A percentile compares a stretch with the other conserved stretches of the same genome.
Conservation (phyloP, 1,139 yeast genomes). For the Suhomyces bokatorum region DNA sequence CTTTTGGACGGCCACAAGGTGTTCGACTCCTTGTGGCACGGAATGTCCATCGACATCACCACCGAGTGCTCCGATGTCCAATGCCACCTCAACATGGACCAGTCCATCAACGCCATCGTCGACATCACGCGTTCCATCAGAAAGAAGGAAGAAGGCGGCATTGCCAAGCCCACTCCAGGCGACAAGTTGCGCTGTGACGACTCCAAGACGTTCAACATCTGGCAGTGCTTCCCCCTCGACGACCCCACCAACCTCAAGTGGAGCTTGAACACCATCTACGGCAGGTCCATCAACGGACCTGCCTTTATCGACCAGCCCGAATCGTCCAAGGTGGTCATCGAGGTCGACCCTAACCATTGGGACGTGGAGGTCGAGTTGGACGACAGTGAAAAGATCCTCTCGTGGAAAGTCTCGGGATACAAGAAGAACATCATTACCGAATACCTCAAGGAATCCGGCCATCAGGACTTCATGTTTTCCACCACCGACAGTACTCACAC, state of each 20-base stretch:
- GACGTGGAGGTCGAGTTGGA: constrained; percentile 29
- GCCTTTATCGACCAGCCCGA: constrained; percentile 50
- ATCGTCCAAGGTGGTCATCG: constrained; percentile 42
- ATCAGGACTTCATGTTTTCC: constrained; percentile 41
- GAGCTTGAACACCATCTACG: constrained; percentile 66
- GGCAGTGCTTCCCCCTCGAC: constrained; percentile 77
- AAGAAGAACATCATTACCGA: constrained; percentile 12
- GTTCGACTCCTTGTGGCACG: constrained; percentile 95
- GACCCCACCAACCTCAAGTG: constrained; percentile 55
- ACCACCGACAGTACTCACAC: constrained; percentile 38
- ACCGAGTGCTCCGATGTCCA: constrained; percentile 48
- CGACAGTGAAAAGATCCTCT: constrained; percentile 16
- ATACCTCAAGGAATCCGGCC: constrained; percentile 33
- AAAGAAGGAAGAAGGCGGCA: constrained; percentile 59
- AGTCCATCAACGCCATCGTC: constrained; percentile 71
- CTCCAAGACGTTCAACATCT: constrained; percentile 53
- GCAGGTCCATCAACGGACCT: constrained; percentile 63
- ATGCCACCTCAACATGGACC: constrained; percentile 62
- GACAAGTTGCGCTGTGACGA: constrained; percentile 71
- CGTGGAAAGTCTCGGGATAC: constrained; percentile 14
- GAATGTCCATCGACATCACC: constrained; percentile 83
- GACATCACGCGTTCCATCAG: constrained; percentile 70
- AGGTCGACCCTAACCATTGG: constrained; percentile 51
- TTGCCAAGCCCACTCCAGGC: constrained; percentile 78
- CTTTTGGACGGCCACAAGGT: constrained; percentile 91